phyloP scores from a whole-genome alignment of 192 early-diverging fungal genomes.

The Gaertneriomyces semiglobifer region DNA sequence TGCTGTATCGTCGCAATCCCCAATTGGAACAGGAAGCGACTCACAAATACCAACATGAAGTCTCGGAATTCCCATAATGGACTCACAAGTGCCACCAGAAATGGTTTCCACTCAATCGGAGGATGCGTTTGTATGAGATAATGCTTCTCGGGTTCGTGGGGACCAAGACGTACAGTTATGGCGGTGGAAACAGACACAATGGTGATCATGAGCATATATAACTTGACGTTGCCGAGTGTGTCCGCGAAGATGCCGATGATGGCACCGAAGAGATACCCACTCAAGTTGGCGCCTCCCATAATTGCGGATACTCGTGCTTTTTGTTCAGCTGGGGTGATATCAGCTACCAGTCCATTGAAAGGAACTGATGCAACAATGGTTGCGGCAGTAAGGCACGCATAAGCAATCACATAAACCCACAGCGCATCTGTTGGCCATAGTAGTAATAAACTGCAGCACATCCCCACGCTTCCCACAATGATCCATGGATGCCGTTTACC shows the following conservation, averaged over 20 bases:
- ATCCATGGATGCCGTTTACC: conserved; percentile 38
- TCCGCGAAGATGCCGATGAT: conserved; percentile 36
- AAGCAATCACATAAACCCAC: conserved; percentile 32
- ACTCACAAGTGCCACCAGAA: conserved; percentile 27
- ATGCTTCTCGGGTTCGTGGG: conserved; percentile 17
- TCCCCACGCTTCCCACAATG: conserved; percentile 30
- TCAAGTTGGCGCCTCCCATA: conserved; percentile 43
- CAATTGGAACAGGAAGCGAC: conserved; percentile 47
- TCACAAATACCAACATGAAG: conserved; percentile 44
- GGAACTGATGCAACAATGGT: conserved; percentile 38
- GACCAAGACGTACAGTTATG: conserved; percentile 7
- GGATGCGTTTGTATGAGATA: conserved; percentile 1
- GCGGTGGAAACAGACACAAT: conserved; percentile 11
- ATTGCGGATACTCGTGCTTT: conserved; percentile 37
- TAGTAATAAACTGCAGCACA: conserved; percentile 31
- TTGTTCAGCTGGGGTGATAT: conserved; percentile 41
- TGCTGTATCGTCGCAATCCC: conserved; percentile 48
- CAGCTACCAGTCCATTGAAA: conserved; percentile 46
- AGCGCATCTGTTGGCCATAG: conserved; percentile 27
- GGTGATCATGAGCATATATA: conserved; percentile 32
- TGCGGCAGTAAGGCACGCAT: conserved; percentile 26
- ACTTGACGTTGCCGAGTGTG: conserved; percentile 10
- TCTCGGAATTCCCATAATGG: conserved; percentile 36
- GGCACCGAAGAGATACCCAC: conserved; percentile 40
- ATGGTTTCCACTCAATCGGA: conserved; percentile 32